These are phyloP conservation scores for Rubia yunnanensis DNA, from an alignment of 257 asterid genomes.

Conservation along the genomic window DNA sequence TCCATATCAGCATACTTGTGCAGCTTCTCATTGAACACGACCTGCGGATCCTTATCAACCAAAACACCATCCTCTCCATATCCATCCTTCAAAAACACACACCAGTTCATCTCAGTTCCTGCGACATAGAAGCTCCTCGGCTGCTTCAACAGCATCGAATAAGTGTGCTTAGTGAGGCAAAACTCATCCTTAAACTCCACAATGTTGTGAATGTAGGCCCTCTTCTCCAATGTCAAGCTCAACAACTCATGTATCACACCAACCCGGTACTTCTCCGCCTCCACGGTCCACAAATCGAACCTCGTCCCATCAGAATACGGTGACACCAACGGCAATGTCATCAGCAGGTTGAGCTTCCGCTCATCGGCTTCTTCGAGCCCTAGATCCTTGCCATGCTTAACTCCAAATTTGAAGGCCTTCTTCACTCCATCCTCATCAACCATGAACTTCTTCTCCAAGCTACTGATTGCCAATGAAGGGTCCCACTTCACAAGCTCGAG, in stretches of 20 bases:
- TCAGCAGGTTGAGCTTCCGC: slow-evolving; percentile 72
- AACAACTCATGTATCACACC: slow-evolving; percentile 85
- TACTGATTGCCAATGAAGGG: slow-evolving; percentile 54
- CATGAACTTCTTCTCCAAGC: slow-evolving; percentile 61
- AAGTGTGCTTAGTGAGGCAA: slow-evolving; percentile 72
- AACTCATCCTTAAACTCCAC: slow-evolving; percentile 96
- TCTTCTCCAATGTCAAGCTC: slow-evolving; percentile 91
- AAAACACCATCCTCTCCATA: slow-evolving; percentile 67
- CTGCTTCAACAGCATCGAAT: slow-evolving; percentile 80
- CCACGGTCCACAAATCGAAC: slow-evolving; percentile 81
- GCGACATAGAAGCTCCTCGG: slow-evolving; percentile 74
- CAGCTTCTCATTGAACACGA: slow-evolving; percentile 58
- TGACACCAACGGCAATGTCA: slow-evolving; percentile 81
- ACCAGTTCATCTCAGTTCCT: slow-evolving; percentile 98
- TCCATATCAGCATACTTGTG: slow-evolving; percentile 54
- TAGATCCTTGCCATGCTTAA: slow-evolving; percentile 64
- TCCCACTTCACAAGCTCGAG: slow-evolving; percentile 85
- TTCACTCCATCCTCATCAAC: slow-evolving; percentile 77
- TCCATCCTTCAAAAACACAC: slow-evolving; percentile 81
- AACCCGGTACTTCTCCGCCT: slow-evolving; percentile 85
- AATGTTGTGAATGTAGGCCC: slow-evolving; percentile 85
- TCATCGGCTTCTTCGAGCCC: slow-evolving; percentile 59
- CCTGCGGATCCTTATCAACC: slow-evolving; percentile 63
- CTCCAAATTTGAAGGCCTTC: slow-evolving; percentile 57
- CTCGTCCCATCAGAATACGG: slow-evolving; percentile 82